Percentiles rank a stretch among this genome's conserved stretches.
Conservation (phyloP, 352 stramenopile genomes). For the Phytopythium helicoides region DNA sequence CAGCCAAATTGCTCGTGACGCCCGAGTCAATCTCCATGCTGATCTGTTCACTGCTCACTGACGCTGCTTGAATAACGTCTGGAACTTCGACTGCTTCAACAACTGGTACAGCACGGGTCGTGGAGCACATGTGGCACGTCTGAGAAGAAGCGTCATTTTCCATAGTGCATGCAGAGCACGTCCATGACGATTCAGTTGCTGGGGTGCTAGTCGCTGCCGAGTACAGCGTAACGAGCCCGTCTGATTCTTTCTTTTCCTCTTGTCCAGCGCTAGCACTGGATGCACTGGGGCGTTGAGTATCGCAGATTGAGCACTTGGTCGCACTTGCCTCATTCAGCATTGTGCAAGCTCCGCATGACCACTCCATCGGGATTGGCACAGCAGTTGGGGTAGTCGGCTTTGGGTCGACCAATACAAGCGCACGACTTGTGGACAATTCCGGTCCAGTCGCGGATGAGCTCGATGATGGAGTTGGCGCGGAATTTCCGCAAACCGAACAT, state of each 20-base stretch:
- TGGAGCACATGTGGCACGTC: conserved; percentile 75
- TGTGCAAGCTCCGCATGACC: conserved; percentile 76
- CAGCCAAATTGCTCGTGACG: conserved; percentile 6
- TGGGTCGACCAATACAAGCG: conserved; percentile 39
- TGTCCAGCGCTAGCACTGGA: conserved; percentile 4
- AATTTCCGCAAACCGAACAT: conserved; percentile 69
- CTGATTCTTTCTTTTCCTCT: conserved; percentile 25
- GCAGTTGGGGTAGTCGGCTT: conserved; percentile 3
- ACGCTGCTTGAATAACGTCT: conserved; percentile 13
- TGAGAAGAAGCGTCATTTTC: conserved; percentile 55
- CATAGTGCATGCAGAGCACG: conserved; percentile 77
- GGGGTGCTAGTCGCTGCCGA: conserved; percentile 37
- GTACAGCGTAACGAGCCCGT: conserved; percentile 69
- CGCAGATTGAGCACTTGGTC: conserved; percentile 76
- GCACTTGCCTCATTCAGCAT: conserved; percentile 60
- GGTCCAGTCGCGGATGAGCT: not conserved
- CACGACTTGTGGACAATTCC: conserved; percentile 42
- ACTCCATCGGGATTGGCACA: conserved; percentile 26
- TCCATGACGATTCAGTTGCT: conserved; percentile 31
- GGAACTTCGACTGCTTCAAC: conserved; percentile 27
- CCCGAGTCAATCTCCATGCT: conserved; percentile 32
- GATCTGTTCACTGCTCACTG: conserved; percentile 23
- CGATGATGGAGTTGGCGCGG: conserved; percentile 11
- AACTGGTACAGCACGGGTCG: conserved; percentile 36
- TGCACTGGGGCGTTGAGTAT: conserved; percentile 41